These are phyloP conservation scores for Hymenoscyphus linearis DNA, from an alignment of 2,329 filamentous ascomycete genomes.

Conservation along the genomic window DNA sequence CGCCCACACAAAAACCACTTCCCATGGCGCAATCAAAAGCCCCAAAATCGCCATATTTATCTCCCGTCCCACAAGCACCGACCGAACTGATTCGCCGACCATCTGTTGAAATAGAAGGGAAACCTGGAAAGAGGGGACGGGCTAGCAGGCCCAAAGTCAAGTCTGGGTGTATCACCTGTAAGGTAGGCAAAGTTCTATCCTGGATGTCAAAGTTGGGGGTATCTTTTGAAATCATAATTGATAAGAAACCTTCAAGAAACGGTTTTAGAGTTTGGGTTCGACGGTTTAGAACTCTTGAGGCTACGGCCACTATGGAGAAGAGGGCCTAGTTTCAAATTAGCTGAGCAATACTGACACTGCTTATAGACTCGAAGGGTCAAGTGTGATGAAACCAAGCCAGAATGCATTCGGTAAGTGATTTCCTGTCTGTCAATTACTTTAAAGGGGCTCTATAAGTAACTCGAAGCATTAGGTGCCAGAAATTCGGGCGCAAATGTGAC, in stretches of 20 bases:
- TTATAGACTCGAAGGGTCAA: constrained; percentile 52
- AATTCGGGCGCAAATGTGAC: constrained; percentile 53
- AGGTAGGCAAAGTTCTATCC: constrained; percentile 41
- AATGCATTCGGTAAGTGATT: background rate
- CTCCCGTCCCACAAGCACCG: constrained; percentile 9
- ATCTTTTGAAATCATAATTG: background rate
- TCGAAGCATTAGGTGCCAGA: constrained; percentile 50
- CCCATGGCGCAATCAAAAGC: constrained; percentile 3
- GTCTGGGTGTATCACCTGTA: constrained; percentile 62
- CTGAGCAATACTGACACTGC: constrained; percentile 12
- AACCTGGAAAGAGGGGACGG: constrained; percentile 21
- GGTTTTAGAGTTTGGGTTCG: background rate
- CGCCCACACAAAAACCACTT: background rate
- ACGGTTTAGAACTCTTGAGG: background rate
- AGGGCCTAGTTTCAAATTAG: background rate
- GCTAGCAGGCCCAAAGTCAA: constrained; percentile 49
- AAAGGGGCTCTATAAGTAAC: background rate
- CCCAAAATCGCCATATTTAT: constrained; percentile 3
- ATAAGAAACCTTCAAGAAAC: background rate
- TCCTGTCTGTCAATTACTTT: background rate
- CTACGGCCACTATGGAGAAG: background rate
- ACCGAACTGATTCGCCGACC: constrained; percentile 19
- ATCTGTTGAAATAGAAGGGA: constrained; percentile 15
- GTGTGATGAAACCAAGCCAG: constrained; percentile 48
- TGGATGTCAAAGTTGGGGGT: background rate